Evolutionary conservation across 192 early-diverging fungal genomes (phyloP).

Genomic region (Coemansia sp.): DNA sequence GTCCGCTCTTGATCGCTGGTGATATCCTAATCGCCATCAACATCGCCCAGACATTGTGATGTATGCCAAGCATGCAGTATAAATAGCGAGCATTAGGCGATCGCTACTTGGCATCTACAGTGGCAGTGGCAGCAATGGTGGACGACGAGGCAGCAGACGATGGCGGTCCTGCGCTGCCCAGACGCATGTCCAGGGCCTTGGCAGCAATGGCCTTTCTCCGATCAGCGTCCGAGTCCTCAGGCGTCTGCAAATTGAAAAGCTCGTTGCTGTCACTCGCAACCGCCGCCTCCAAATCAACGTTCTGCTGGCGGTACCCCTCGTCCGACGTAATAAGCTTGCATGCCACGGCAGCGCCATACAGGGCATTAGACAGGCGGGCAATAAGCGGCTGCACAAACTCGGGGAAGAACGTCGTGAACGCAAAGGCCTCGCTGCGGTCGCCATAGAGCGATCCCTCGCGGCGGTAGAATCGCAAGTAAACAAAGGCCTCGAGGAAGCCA

Average conservation of each 20-base stretch:
- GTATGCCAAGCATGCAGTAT: neutral
- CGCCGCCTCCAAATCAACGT: slow-evolving; percentile 20
- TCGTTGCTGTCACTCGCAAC: neutral
- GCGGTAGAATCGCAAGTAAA: slow-evolving; percentile 86
- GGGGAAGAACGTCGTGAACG: slow-evolving; percentile 88
- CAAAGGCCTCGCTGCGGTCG: slow-evolving; percentile 89
- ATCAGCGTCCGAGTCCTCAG: slow-evolving; percentile 36
- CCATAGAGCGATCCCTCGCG: slow-evolving; percentile 75
- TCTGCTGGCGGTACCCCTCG: slow-evolving; percentile 45
- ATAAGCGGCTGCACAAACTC: slow-evolving; percentile 56
- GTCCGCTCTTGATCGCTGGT: neutral
- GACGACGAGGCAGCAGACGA: neutral
- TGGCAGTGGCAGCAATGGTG: neutral
- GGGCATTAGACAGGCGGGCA: slow-evolving; percentile 14
- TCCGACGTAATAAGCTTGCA: slow-evolving; percentile 38
- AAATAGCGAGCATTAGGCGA: neutral
- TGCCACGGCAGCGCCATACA: slow-evolving; percentile 36
- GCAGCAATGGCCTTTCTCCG: slow-evolving; percentile 45
- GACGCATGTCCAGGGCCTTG: slow-evolving; percentile 45
- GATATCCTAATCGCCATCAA: neutral
- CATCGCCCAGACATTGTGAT: neutral
- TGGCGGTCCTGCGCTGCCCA: slow-evolving; percentile 10
- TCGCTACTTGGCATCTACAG: slow-evolving; percentile 9
- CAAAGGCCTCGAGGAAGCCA: slow-evolving; percentile 75
- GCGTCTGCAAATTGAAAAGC: neutral